Evolutionary conservation across 2,329 filamentous ascomycete genomes (phyloP), one percentile per base, ranked within the genome.

Genomic region (Pseudogymnoascus sp.): DNA sequence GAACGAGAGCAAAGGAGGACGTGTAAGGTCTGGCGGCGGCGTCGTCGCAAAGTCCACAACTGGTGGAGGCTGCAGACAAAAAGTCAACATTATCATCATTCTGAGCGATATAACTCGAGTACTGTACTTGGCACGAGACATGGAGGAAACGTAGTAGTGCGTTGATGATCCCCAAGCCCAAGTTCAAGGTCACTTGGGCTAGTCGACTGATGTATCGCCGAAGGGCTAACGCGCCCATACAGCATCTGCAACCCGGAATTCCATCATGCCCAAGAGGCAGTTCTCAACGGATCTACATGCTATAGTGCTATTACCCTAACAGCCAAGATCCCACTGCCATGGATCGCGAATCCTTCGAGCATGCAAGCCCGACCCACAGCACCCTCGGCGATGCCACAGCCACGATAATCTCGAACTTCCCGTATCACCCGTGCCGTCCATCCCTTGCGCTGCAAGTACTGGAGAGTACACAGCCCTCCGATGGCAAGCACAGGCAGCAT

Each of bases 251-350:
- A 52, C 45, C 45, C 45, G 45, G 45, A 52, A 31, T 52, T 52
- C 45, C 45, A 52, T 52, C 45, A 6, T n/a, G n/a, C 45, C 45
- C 45, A 31, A 52, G 31, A 31, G 45, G n/a, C 45, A 52, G 26
- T 52, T 52, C 45, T 52, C 16, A 6, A 19, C 45, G 26, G 45
- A 52, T 52, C 45, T 52, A 52, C 45, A 31, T 52, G 45, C 14
- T 31, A 19, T 31, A 52, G 45, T 52, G 45, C 45, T 31, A 31
- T 52, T 31, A 52, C n/a, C 45, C 45, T 52, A 52, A 16, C 45
- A 52, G 45, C 45, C 45, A 52, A 52, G 45, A 52, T 52, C 45
- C 45, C 45, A 52, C 45, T 19, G 26, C 45, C 45, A 52, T 52
- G 45, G 45, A 52, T 52, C 45, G 45, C 5, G 45, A 52, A 52